Conservation (phyloP, 768 basidiomycete species). For the Lyophyllum atratum region DNA sequence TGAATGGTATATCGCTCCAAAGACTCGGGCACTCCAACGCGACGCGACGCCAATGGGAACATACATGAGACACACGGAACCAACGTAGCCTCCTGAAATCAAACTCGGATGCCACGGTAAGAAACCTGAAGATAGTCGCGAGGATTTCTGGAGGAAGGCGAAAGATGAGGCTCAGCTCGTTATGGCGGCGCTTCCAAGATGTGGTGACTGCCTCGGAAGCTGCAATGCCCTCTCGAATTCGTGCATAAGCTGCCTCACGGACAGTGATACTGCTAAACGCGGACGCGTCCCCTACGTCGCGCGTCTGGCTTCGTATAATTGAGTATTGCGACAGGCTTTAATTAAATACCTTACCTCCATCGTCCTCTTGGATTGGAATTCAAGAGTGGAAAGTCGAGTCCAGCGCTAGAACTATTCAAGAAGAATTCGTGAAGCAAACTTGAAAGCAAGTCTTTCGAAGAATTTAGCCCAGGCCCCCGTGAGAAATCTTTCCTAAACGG, state of each 20-base stretch:
- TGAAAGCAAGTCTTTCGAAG: too few relatives aligned
- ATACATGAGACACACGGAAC: background rate
- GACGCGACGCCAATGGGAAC: slow-evolving; percentile 6
- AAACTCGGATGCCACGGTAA: background rate
- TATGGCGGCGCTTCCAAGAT: background rate
- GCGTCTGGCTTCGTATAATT: too few relatives aligned
- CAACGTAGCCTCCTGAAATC: background rate
- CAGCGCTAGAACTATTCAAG: too few relatives aligned
- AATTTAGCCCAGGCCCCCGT: too few relatives aligned
- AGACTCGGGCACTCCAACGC: background rate
- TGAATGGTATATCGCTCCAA: background rate
- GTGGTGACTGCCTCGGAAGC: background rate
- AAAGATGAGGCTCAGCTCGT: background rate
- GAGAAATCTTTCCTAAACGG: too few relatives aligned
- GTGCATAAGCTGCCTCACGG: background rate
- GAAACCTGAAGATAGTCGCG: background rate
- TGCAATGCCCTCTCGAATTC: background rate
- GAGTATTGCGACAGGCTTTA: too few relatives aligned
- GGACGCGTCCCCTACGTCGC: too few relatives aligned
- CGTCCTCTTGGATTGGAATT: too few relatives aligned
- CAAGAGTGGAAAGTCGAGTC: too few relatives aligned
- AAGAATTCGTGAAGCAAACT: too few relatives aligned
- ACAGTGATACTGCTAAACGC: background rate
- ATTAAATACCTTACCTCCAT: too few relatives aligned
- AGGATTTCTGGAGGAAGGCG: slow-evolving; percentile 4